These are phyloP conservation scores for sweet orange (Citrus sinensis) DNA, from an alignment of 345 rosid genomes.

Conservation along the genomic window DVS_A1.0 CM039163.1:50786001-50786500, in stretches of 20 bases:
- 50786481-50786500: slow-evolving; percentile 29
- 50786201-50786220: slow-evolving; percentile 30
- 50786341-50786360: slow-evolving; percentile 44
- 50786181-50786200: slow-evolving; percentile 35
- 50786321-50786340: slow-evolving; percentile 45
- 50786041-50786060: not conserved
- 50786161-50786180: slow-evolving; percentile 39
- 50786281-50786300: slow-evolving; percentile 63
- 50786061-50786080: too few species aligned
- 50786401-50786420: slow-evolving; percentile 40
- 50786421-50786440: slow-evolving; percentile 39
- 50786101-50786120: not conserved
- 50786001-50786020: not conserved
- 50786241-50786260: slow-evolving; percentile 34
- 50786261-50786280: slow-evolving; percentile 50
- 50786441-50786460: slow-evolving; percentile 38
- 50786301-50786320: slow-evolving; percentile 46
- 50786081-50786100: too few species aligned
- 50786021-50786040: not conserved
- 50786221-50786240: slow-evolving; percentile 49
- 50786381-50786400: slow-evolving; percentile 41
- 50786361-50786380: slow-evolving; percentile 46
- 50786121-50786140: slow-evolving; percentile 26
- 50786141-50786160: slow-evolving; percentile 53
- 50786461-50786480: slow-evolving; percentile 34